Conservation (phyloP, 305 asterid genomes). For the Rubia peregrina region DNA sequence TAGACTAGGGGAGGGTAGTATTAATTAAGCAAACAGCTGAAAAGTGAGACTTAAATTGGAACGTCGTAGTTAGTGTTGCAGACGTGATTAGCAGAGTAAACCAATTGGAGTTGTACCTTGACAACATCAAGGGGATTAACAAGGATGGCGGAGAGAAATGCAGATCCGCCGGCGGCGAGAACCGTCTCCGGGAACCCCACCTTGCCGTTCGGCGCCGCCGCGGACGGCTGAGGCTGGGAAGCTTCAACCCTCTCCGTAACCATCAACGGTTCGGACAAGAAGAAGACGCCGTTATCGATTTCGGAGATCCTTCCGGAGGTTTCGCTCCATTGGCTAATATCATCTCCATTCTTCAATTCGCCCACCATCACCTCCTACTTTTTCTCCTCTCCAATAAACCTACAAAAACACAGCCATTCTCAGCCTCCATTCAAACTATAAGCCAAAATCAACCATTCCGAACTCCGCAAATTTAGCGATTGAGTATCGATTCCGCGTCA, state of each 20-base stretch:
- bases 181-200: conserved; percentile 60
- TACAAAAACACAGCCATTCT: background rate
- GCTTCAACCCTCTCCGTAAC: conserved; percentile 35
- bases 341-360: conserved; percentile 34
- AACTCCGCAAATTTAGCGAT: background rate
- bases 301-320: conserved; percentile 32
- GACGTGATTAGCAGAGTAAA: background rate
- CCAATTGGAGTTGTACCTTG: conserved; percentile 43
- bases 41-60: too few relatives aligned
- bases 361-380: conserved; percentile 39
- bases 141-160: conserved; percentile 75
- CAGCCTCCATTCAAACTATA: background rate
- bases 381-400: conserved; percentile 2
- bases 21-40: background rate
- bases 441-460: background rate
- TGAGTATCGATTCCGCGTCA: background rate
- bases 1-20: too few relatives aligned
- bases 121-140: conserved; percentile 92
- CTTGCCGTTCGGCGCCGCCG: conserved; percentile 23
- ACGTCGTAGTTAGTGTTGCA: background rate
- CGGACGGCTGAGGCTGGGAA: conserved; percentile 25
- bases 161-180: conserved; percentile 91
- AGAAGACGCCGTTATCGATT: conserved; percentile 29
- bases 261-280: conserved; percentile 48
- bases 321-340: conserved; percentile 37